Evolutionary conservation across 805 yeast genomes (phyloP).

Genomic region (Lipomyces spencermartinsiae): DNA sequence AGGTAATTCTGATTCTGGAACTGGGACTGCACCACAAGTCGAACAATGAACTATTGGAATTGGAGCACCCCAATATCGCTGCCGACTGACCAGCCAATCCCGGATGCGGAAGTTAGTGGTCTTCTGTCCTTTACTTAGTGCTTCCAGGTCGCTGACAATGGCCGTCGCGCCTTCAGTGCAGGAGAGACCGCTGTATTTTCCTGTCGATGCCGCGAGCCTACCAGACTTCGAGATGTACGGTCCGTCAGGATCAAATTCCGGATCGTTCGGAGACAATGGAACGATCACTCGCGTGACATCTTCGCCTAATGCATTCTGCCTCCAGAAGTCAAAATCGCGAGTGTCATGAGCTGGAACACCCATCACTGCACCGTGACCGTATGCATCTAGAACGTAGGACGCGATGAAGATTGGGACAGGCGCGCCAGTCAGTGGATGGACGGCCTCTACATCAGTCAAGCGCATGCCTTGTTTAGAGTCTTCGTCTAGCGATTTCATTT

Average conservation of each 20-base stretch:
- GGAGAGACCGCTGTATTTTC: slow-evolving; percentile 58
- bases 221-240: slow-evolving; percentile 55
- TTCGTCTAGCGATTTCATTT: slow-evolving; percentile 45
- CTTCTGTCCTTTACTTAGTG: slow-evolving; percentile 52
- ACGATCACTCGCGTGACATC: slow-evolving; percentile 56
- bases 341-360: slow-evolving; percentile 96
- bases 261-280: slow-evolving; percentile 40
- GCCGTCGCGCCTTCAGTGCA: slow-evolving; percentile 57
- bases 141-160: slow-evolving; percentile 54
- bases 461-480: slow-evolving; percentile 67
- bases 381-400: slow-evolving; percentile 82
- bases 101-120: slow-evolving; percentile 69
- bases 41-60: slow-evolving; percentile 92
- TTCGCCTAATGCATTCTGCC: slow-evolving; percentile 57
- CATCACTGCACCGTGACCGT: slow-evolving; percentile 96
- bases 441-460: slow-evolving; percentile 52
- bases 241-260: slow-evolving; percentile 27
- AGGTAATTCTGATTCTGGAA: slow-evolving; percentile 86
- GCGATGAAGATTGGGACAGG: slow-evolving; percentile 82
- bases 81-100: slow-evolving; percentile 95
- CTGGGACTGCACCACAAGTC: slow-evolving; percentile 88
- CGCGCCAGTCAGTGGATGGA: slow-evolving; percentile 62
- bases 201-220: slow-evolving; percentile 55
- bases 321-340: slow-evolving; percentile 86
- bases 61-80: slow-evolving; percentile 98